Evolutionary conservation across 768 basidiomycete genomes (phyloP), one percentile per base, ranked within the genome.

Genomic region (Podaxis rugospora): DNA sequence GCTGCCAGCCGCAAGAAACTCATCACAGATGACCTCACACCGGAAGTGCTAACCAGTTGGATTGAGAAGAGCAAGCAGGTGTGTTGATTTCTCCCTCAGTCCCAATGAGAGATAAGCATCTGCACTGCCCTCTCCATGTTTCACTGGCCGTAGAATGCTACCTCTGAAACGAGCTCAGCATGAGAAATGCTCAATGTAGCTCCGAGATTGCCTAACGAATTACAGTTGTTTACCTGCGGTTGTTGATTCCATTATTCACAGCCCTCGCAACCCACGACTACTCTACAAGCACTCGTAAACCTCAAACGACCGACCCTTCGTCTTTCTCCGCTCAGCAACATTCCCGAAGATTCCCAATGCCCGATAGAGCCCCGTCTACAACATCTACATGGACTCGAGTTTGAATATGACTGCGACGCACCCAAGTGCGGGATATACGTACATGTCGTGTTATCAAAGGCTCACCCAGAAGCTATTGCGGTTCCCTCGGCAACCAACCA

Each of bases 211-310:
- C 16, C 18, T 5, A 18, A 4, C 42, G 0, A 44, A 16, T 44
- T n/a, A n/a, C 5, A n/a, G 16, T 32, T 35, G 27, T 55, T 32
- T 25, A 40, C 55, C 25, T n/a, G 21, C 13, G 55, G 27, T 46
- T 46, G 11, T n/a, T 57, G n/a, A 23, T 47, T 6, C 16, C 54
- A n/a, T 44, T 46, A 36, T 51, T 55, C 57, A 18, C 65, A 93
- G 92, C 72, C 85, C 32, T 82, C 87, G 9, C 89, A 93, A 67
- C 86, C 94, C 0, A 96, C 95, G 0, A 98, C 95, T 0, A 96
- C 95, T 1, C 79, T 98, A 0, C 95, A 97, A 75, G 95, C 95
- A 0, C 81, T 95, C 36, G 94, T 97, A 64, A 98, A 97, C 70
- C 85, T 97, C 66, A 96, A 95, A 70, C 85, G 95, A 4, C 95